Conservation (phyloP, 495 filamentous ascomycete species). For the Penicillium herquei region DNA sequence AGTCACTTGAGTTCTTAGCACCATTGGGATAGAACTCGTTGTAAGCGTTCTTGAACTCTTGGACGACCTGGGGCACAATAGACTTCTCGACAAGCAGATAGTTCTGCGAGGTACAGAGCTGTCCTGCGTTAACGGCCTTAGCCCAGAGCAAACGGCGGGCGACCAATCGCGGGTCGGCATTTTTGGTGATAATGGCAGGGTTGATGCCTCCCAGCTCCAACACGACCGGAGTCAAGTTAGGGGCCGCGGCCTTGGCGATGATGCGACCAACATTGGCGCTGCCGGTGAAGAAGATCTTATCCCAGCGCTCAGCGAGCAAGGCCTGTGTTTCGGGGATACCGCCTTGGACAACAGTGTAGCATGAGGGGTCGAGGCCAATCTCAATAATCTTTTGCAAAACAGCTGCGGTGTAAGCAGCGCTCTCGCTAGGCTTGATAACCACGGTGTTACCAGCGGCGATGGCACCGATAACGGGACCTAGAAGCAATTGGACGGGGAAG, state of each 20-base stretch:
- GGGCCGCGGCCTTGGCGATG: constrained; percentile 87
- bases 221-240: constrained; percentile 82
- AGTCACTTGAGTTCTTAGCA: constrained; percentile 69
- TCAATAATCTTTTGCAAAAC: constrained; percentile 75
- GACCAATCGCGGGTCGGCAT: constrained; percentile 76
- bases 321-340: constrained; percentile 74
- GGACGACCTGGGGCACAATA: constrained; percentile 67
- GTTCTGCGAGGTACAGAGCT: constrained; percentile 87
- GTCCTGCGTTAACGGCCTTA: constrained; percentile 80
- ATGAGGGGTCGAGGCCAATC: constrained; percentile 70
- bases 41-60: constrained; percentile 67
- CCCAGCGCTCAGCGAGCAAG: constrained; percentile 85
- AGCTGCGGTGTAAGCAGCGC: constrained; percentile 69
- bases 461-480: constrained; percentile 81
- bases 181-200: constrained; percentile 83
- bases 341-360: constrained; percentile 79
- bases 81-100: constrained; percentile 80
- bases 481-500: constrained; percentile 77
- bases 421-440: constrained; percentile 87
- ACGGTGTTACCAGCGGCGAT: constrained; percentile 90
- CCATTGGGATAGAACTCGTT: constrained; percentile 85
- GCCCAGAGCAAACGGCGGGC: constrained; percentile 84
- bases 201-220: constrained; percentile 91
- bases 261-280: constrained; percentile 74
- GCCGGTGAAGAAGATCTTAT: constrained; percentile 97